Conservation (phyloP, 225 moss, liverwort and hornwort genomes). For the Pseudisothecium myosuroides region DNA sequence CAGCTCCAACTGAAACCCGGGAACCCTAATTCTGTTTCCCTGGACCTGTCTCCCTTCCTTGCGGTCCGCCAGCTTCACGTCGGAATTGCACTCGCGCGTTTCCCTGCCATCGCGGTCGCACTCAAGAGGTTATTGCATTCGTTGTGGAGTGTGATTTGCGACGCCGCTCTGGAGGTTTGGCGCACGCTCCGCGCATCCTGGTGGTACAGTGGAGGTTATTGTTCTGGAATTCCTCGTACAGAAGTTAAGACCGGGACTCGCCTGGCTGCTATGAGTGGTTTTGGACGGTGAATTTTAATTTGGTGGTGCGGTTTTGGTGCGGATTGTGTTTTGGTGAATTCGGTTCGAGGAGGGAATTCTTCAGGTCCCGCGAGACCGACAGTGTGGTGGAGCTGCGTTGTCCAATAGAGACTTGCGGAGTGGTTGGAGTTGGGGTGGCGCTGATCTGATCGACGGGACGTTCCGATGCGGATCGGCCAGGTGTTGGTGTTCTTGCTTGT, state of each 20-base stretch:
- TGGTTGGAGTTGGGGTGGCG: neutral
- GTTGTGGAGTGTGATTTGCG: too few species aligned
- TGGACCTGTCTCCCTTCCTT: neutral
- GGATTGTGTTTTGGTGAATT: neutral
- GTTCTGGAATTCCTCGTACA: neutral
- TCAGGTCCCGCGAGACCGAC: neutral
- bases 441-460: neutral
- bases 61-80: neutral
- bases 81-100: neutral
- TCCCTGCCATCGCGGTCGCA: neutral
- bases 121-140: neutral
- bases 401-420: neutral
- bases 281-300: neutral
- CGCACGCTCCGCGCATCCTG: too few species aligned
- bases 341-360: neutral
- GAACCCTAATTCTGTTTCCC: neutral
- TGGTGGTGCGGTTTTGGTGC: neutral
- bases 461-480: slow-evolving; percentile 34
- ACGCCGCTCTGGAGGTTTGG: neutral
- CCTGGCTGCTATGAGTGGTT: neutral
- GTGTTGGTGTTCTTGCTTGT: slow-evolving; percentile 16
- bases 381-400: neutral
- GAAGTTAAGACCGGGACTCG: too few species aligned
- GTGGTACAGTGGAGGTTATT: neutral
- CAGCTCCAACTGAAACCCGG: neutral